phyloP scores from a whole-genome alignment of 176 grass and related monocot species.

The Avena insularis region DNA sequence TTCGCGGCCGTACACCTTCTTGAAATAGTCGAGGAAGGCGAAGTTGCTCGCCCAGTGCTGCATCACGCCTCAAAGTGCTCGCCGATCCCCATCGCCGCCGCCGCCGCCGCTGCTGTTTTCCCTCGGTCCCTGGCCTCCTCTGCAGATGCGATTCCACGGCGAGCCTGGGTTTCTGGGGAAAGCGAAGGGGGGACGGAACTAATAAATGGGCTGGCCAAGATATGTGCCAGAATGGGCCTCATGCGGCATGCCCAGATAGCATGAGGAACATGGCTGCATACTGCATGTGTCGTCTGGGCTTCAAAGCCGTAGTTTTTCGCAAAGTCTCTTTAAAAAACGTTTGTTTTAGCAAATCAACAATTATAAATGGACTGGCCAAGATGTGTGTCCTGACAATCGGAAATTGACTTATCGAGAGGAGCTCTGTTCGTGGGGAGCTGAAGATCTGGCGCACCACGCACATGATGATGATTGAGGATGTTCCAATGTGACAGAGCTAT shows the following conservation, averaged over 20 bases:
- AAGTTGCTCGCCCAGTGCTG: conserved; percentile 94
- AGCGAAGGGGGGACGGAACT: background rate
- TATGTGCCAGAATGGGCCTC: background rate
- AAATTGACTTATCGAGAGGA: no score
- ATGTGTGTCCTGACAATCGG: no score
- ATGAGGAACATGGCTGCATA: no score
- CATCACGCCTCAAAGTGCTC: conserved; percentile 88
- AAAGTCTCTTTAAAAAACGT: no score
- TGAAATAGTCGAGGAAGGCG: conserved; percentile 95
- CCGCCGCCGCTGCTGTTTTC: conserved; percentile 12
- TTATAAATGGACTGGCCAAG: no score
- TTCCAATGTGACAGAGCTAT: no score
- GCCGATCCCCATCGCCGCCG: conserved; percentile 63
- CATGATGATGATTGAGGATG: no score
- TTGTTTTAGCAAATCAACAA: no score
- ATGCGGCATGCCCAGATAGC: background rate
- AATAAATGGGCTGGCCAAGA: conserved; percentile 7
- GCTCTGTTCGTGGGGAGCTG: no score
- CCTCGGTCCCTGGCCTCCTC: background rate
- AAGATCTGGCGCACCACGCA: no score
- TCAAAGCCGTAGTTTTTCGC: no score
- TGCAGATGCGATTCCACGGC: conserved; percentile 15
- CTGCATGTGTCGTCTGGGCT: no score
- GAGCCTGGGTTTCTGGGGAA: conserved; percentile 11
- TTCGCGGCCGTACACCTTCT: conserved; percentile 85